Evolutionary conservation across 805 yeast species (phyloP), one percentile per base, ranked within the genome.

Genomic region (Lipomyces sp.): DNA sequence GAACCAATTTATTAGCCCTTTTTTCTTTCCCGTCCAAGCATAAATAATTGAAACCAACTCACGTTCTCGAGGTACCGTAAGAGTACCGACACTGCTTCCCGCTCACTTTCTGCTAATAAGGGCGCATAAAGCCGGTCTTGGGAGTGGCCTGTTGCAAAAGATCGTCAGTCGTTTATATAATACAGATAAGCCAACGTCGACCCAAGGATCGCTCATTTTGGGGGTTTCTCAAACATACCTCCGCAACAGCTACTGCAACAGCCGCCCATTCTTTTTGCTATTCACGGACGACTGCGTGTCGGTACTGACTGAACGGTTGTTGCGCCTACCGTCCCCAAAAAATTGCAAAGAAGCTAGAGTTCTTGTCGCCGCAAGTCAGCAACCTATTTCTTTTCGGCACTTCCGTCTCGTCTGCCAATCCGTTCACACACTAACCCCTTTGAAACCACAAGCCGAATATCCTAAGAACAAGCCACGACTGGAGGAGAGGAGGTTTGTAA

Each of bases 61-160:
- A 81, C 81, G 78, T 93, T 92, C 77, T 95, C 99, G 67, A 95
- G 82, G 78, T 90, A 95, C 72, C 92, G 94, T 65, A 95, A 82
- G 64, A 95, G 82, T 2, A 94, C 90, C 6, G 97, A 88, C 57
- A 95, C 97, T 37, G 99, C 99, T 74, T 92, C 97, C 67, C 99
- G 85, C 80, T 95, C 99, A 76, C 94, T 92, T 74, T 95, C 98
- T 10, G 97, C 98, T 64, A 95, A 81, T 62, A 91, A 82, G 51
- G 94, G 96, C 69, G 90, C 94, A 80, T 85, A 88, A 69, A 85
- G 80, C 73, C 85, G 86, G 64, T 76, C 78, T 57, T 71, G 71
- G 35, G 71, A 68, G n/a, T 58, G 70, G 7, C 63, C 71, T 68
- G 56, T 51, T 35, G 24, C 24, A 24, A 24, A 24, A 35, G 30